Percentiles rank a stretch among this genome's conserved stretches.
These are phyloP conservation scores for Candida tunisiensis DNA, from an alignment of 1,139 yeast genomes.

Conservation along the genomic window DNA sequence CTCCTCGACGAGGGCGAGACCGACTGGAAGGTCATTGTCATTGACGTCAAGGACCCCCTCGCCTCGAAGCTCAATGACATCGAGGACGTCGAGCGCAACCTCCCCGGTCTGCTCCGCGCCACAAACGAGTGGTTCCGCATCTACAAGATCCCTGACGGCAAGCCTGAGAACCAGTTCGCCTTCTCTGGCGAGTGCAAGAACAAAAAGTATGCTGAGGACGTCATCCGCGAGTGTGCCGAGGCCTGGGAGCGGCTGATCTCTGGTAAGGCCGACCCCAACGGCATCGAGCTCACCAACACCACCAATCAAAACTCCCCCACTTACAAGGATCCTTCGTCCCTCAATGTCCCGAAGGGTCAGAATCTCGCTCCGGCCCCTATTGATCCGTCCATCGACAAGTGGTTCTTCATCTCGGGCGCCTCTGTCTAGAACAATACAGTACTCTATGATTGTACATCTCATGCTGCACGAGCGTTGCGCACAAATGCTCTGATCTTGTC, in stretches of 20 bases:
- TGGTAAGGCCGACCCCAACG: constrained; percentile 29
- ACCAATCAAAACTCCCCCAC: constrained; percentile 36
- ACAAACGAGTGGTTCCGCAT: constrained; percentile 90
- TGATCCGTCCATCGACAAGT: constrained; percentile 92
- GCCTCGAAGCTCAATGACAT: constrained; percentile 62
- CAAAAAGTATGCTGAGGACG: constrained; percentile 50
- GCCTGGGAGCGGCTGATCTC: constrained; percentile 61
- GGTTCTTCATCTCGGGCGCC: constrained; percentile 96
- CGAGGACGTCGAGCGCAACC: constrained; percentile 61
- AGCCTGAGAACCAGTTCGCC: constrained; percentile 75
- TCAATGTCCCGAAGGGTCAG: constrained; percentile 37
- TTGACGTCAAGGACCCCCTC: constrained; percentile 68
- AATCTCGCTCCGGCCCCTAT: constrained; percentile 79
- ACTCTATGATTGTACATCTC: no score
- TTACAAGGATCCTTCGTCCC: constrained; percentile 23
- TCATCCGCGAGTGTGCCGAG: constrained; percentile 57
- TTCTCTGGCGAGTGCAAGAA: constrained; percentile 67
- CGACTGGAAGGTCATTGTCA: constrained; percentile 91
- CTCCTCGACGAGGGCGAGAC: constrained; percentile 94
- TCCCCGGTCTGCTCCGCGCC: constrained; percentile 76
- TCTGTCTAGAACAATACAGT: constrained; percentile 40
- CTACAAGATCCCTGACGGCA: constrained; percentile 90
- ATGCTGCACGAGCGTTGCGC: constrained; percentile 26
- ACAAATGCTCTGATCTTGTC: constrained; percentile 45
- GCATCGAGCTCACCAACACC: constrained; percentile 45